Evolutionary conservation across 768 basidiomycete genomes (phyloP), one percentile per base, ranked within the genome.

Genomic region (Xerocomellus intermedius): DNA sequence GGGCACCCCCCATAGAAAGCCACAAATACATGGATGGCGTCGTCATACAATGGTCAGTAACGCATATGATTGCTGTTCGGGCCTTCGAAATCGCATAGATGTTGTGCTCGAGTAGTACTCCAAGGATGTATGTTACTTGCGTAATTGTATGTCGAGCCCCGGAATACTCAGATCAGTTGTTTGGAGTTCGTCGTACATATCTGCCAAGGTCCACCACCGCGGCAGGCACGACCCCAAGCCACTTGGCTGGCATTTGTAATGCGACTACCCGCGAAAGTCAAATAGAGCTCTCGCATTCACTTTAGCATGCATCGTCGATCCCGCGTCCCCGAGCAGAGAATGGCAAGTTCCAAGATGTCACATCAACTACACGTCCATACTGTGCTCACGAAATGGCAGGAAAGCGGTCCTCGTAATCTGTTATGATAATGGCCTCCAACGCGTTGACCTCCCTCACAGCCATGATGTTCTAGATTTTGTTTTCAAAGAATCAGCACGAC

Each of bases 401-500:
- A 42, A 67, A 69, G 17, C 71, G 74, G 54, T 85, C 83, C 50
- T 86, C 82, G 59, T 87, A 91, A 60, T 78, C 79, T 22, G 83
- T 80, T 67, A 87, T 90, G 33, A 88, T 74, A 50, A 92, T 84
- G 1, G 90, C 90, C 45, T 86, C 83, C 48, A 92, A 76, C 59
- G 81, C 85, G 28, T 76, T 70, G 14, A 89, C 79, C 69, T 92
- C 89, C 57, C 82, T 75, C 54, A 84, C 62, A 17, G 78, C 81
- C 67, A 84, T 74, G 42, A 91, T 63, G 54, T 79, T 82, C 89
- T 91, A 44, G 1, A 42, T 48, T 8, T 12, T 10, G 2, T 8
- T 2, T 13, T 42, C 49, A 52, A 30, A 38, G 3, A 16, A 9
- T 38, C 37, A 67, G 51, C 43, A 58, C 21, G 21, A 55, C 44